Evolutionary conservation across 345 rosid species (phyloP).

Genomic region (Brassica rapa): DNA sequence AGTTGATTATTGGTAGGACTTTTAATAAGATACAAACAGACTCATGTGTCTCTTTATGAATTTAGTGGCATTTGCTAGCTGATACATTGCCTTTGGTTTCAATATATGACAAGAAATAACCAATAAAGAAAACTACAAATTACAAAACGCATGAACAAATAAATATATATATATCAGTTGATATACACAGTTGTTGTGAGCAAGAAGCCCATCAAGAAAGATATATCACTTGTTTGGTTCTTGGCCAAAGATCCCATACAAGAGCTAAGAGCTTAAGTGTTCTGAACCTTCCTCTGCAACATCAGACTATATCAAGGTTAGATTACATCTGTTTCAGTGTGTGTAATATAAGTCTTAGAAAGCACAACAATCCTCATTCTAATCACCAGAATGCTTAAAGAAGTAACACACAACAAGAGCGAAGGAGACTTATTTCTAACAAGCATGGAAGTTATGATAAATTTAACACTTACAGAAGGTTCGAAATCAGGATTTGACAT

Average conservation of each 20-base stretch:
- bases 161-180: constrained; percentile 12
- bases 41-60: too few species aligned
- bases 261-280: constrained; percentile 46
- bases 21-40: too few species aligned
- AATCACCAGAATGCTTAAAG: neutral
- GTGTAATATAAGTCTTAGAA: neutral
- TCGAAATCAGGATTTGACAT: constrained; percentile 83
- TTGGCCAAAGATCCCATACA: constrained; percentile 41
- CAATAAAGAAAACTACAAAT: constrained; percentile 1
- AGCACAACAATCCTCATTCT: constrained; percentile 4
- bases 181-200: constrained; percentile 22
- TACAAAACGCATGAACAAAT: constrained; percentile 29
- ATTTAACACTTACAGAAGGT: constrained; percentile 69
- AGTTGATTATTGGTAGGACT: too few species aligned
- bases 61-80: neutral
- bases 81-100: constrained; percentile 18
- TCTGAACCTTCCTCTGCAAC: constrained; percentile 53
- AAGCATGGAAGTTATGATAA: constrained; percentile 5
- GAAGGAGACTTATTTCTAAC: neutral
- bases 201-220: constrained; percentile 27
- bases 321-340: constrained; percentile 25
- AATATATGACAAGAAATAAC: neutral
- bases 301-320: constrained; percentile 44
- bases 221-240: constrained; percentile 41
- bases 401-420: neutral